Evolutionary conservation across 257 asterid species (phyloP), one percentile per base, ranked within the genome.

Genomic region (Scutellaria minor): DNA sequence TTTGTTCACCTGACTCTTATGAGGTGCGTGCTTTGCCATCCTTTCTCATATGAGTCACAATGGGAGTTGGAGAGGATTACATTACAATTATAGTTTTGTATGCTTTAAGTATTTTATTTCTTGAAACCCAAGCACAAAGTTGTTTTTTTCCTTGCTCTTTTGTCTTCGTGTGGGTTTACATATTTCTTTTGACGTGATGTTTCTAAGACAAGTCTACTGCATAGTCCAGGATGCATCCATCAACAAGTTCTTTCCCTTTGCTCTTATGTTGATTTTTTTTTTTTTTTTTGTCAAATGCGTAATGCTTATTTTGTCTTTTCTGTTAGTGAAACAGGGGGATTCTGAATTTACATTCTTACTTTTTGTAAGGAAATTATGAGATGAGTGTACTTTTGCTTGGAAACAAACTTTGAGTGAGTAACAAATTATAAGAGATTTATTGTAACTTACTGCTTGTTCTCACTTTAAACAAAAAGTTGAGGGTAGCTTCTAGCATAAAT

Each of bases 261-360:
- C 65, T 13, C 39, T 20, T 64, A 13, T 10, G 14, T 52, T 12
- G 10, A 15, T n/a, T 7, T 35, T 10, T 5, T 24, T 27, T 45
- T 55, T 15, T 9, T 52, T 72, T 20, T n/a, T 4, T 35, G 45
- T 9, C 47, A 11, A 66, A 78, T 72, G 48, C n/a, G 55, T 62
- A 72, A 31, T 72, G 71, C 39, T 12, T 35, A 22, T 42, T 62
- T 39, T 27, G 45, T 8, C 14, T 41, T 66, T 18, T 48, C 12
- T 14, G 55, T 42, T 71, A 10, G 74, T 44, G 14, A 22, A 24
- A 39, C 20, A 9, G 47, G 11, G 45, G 58, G 5, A 35, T 64
- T 18, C 9, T 22, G 24, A 24, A 11, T 4, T 9, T 56, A n/a
- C 35, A 45, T 47, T 74, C 47, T 48, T 54, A 7, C 70, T 55